Evolutionary conservation across 345 rosid species (phyloP), one percentile per base, ranked within the genome.

Genomic region (Combretum micranthum): DNA sequence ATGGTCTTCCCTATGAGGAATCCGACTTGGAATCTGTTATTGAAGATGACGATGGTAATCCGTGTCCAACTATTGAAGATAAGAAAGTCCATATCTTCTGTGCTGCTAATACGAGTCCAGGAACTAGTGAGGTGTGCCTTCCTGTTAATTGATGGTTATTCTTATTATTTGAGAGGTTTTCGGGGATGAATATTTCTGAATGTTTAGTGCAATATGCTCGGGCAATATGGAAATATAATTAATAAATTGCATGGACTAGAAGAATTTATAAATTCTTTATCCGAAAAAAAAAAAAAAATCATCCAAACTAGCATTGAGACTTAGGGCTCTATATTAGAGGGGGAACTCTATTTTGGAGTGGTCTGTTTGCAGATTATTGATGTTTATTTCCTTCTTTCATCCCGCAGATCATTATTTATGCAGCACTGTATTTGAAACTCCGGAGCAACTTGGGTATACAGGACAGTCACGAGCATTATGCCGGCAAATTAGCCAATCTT

Each of bases 61-160:
- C 63, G 11, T 77, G 68, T 58, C 46, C 53, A 15, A 72, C 59
- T 39, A 60, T 44, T 45, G 61, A 69, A 57, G 88, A 87, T 47
- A 59, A 67, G 5, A 73, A 69, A 60, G 63, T 77, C 57, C 70
- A 65, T 62, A 79, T 93, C n/a, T 61, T 78, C 67, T 83, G 87
- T 64, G 65, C 69, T 52, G 78, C 89, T 55, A 82, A 82, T 65
- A 73, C 84, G 18, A 85, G 96, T 73, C 96, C 97, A 46, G 99
- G 96, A 50, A 65, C 85, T 52, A 77, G 97, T 51, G 97, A 93
- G 89, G 99, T 93, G 83, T 13, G 59, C 48, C 53, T 50, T 20
- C 26, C 52, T 3, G 13, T 21, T 18, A 12, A 3, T 19, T 11
- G 22, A 47, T 2, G 49, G 42, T 19, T 55, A 1, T 12, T 23